Evolutionary conservation across 805 yeast species (phyloP), one percentile per base, ranked within the genome.

Genomic region (Ogataea ramenticola): DNA sequence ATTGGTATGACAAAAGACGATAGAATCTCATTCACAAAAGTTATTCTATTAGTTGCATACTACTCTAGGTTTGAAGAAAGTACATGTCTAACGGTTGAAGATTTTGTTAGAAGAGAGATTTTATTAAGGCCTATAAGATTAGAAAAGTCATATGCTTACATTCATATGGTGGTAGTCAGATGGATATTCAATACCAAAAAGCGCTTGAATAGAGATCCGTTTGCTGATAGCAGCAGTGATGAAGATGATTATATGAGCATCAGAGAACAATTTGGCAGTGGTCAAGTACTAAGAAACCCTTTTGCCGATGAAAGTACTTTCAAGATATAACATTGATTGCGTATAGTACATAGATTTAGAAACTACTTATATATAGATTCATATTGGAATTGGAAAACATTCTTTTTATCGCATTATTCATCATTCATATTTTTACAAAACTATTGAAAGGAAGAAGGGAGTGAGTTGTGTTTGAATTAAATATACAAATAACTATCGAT

Each of bases 1-100:
- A 57, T 77, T 49, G 72, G 70, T 33, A 79, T 82, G 71, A 50
- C 49, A 8, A 77, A 79, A 46, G 78, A 73, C n/a, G 73, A 73
- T 0, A 86, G 85, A 1, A 74, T 88, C 9, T 70, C 80, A 4
- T 88, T 88, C 61, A 71, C 75, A 14, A 68, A 79, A 42, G 56
- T 87, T 16, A 60, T 90, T 33, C 62, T 78, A 27, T 80, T 78
- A 51, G 68, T 89, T 33, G 96, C 96, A 0, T 68, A 86, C 39
- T 88, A 87, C 62, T 77, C 84, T 2, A 71, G 81, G 38, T 86
- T 88, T 65, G 83, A 86, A 50, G 82, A 86, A 19, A 79, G 83
- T 40, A 81, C 80, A 49, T 86, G 95, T 60, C 68, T 87, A 49
- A 82, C 82, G 40, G 70, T 85, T 57, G 80, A 79, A 49, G 88